These are phyloP conservation scores for Cyberlindnera samutprakarnensis DNA, from an alignment of 805 yeast species.

Conservation along the genomic window DNA sequence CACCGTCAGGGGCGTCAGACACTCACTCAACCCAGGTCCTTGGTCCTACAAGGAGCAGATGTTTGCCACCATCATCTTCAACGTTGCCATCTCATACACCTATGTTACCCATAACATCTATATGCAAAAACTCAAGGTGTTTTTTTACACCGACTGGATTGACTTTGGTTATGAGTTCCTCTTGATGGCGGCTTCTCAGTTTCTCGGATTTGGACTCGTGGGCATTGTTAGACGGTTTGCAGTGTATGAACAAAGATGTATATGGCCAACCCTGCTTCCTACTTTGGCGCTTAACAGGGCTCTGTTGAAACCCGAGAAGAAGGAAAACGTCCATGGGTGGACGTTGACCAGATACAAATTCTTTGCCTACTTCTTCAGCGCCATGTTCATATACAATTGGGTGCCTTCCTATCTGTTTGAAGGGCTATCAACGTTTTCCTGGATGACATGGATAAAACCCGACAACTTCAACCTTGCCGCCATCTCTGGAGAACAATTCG, in stretches of 20 bases:
- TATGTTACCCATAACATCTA: slow-evolving; percentile 32
- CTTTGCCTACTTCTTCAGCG: slow-evolving; percentile 23
- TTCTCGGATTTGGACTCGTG: slow-evolving; percentile 62
- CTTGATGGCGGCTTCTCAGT: slow-evolving; percentile 46
- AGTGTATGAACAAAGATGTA: slow-evolving; percentile 41
- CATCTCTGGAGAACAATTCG: slow-evolving; percentile 39
- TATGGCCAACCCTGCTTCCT: slow-evolving; percentile 49
- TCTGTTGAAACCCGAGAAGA: slow-evolving; percentile 30
- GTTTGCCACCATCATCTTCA: slow-evolving; percentile 43
- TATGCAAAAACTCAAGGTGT: slow-evolving; percentile 19
- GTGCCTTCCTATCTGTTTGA: slow-evolving; percentile 35
- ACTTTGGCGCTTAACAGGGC: slow-evolving; percentile 42
- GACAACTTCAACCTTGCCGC: slow-evolving; percentile 38
- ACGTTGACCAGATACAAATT: slow-evolving; percentile 28
- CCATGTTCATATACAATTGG: slow-evolving; percentile 38
- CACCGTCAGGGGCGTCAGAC: slow-evolving; percentile 29
- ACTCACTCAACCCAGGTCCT: slow-evolving; percentile 51
- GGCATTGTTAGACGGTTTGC: slow-evolving; percentile 50
- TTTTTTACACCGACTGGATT: slow-evolving; percentile 23
- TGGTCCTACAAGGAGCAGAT: slow-evolving; percentile 60
- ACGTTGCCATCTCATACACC: slow-evolving; percentile 24
- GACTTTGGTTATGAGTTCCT: slow-evolving; percentile 46
- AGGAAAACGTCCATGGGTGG: slow-evolving; percentile 27
- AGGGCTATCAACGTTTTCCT: slow-evolving; percentile 38
- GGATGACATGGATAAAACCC: slow-evolving; percentile 56